These are phyloP conservation scores for Neocucurbitaria cava DNA, from an alignment of 2,329 filamentous ascomycete genomes.

Conservation along the genomic window DNA sequence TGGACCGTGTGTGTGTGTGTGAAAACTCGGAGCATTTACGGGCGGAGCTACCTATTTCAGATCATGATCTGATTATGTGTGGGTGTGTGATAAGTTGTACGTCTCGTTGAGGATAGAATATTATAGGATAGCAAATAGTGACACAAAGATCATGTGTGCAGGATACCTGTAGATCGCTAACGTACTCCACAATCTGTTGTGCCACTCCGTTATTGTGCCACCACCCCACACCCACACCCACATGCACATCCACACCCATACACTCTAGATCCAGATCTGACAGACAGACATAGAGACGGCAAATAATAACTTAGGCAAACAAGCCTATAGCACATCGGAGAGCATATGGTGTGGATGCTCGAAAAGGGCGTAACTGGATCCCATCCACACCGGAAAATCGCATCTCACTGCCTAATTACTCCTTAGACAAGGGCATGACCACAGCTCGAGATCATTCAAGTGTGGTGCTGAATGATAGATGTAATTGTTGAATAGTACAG, in stretches of 20 bases:
- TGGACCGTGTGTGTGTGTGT: background rate
- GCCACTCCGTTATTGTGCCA: slow-evolving; percentile 5
- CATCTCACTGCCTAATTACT: background rate
- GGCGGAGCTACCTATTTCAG: background rate
- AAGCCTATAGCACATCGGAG: background rate
- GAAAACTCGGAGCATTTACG: too few relatives aligned
- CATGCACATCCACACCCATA: too few relatives aligned
- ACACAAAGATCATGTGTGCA: slow-evolving; percentile 1
- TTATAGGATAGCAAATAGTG: background rate
- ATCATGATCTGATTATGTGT: background rate
- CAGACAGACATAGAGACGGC: too few relatives aligned
- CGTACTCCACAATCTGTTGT: slow-evolving; percentile 1
- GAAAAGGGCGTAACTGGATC: background rate
- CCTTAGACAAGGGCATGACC: background rate
- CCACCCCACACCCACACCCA: background rate
- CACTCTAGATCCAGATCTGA: background rate
- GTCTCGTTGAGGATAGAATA: too few relatives aligned
- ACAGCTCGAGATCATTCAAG: background rate
- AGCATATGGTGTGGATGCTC: background rate
- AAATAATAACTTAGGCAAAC: too few relatives aligned
- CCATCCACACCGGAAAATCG: background rate
- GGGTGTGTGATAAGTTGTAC: too few relatives aligned
- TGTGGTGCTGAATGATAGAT: background rate
- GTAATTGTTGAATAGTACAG: background rate
- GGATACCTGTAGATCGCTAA: background rate